These are phyloP conservation scores for Dothidotthia symphoricarpi DNA, from an alignment of 2,329 filamentous ascomycete genomes.

Conservation along the genomic window DNA sequence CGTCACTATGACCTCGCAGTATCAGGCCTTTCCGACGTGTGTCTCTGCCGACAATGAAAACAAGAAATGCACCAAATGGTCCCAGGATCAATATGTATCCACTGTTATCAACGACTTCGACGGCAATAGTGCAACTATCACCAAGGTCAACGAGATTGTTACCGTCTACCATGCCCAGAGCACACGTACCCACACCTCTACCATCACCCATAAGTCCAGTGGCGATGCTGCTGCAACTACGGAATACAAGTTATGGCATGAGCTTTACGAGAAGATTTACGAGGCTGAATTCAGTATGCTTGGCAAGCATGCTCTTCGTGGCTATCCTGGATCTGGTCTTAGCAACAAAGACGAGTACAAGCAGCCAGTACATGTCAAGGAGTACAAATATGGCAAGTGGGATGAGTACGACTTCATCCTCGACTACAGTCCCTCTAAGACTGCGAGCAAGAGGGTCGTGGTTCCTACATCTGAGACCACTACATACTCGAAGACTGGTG, in stretches of 20 bases:
- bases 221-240: constrained; percentile 2
- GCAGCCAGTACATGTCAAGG: constrained; percentile 14
- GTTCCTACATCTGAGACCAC: no score
- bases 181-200: constrained; percentile 15
- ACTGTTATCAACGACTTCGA: constrained; percentile 15
- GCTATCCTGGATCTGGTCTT: constrained; percentile 9
- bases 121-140: constrained; percentile 11
- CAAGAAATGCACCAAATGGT: no score
- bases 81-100: constrained; percentile 10
- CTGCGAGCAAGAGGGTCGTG: no score
- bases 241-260: constrained; percentile 10
- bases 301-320: constrained; percentile 14
- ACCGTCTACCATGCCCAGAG: constrained; percentile 12
- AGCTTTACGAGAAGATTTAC: constrained; percentile 16
- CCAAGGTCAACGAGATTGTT: constrained; percentile 13
- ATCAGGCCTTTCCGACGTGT: constrained; percentile 19
- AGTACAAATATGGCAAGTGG: constrained; percentile 18
- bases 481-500: constrained; percentile 29
- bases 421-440: no score
- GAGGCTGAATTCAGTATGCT: constrained; percentile 14
- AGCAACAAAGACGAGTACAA: constrained; percentile 5
- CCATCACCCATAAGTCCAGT: background rate
- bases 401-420: constrained; percentile 6
- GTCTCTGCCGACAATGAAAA: no score
- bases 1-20: constrained; percentile 19